Conservation (phyloP, 805 yeast species). For the Metschnikowia drakensbergensis region DNA sequence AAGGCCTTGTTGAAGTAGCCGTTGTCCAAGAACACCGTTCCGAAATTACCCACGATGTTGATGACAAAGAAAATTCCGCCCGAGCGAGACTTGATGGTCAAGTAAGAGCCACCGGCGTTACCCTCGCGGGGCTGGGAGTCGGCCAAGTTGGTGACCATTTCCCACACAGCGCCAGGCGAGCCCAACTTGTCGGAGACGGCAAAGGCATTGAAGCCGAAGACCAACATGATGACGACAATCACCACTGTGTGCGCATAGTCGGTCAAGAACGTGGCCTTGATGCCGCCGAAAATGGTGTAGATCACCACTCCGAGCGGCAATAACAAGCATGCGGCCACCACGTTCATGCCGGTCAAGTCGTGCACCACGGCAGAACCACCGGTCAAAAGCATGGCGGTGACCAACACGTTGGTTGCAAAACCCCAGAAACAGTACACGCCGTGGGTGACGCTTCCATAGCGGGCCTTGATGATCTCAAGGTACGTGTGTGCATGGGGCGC, state of each 20-base stretch:
- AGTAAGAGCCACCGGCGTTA: slow-evolving; percentile 79
- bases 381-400: slow-evolving; percentile 86
- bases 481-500: slow-evolving; percentile 94
- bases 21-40: slow-evolving; percentile 81
- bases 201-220: slow-evolving; percentile 77
- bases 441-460: slow-evolving; percentile 81
- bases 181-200: slow-evolving; percentile 71
- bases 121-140: slow-evolving; percentile 64
- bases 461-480: slow-evolving; percentile 72
- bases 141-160: slow-evolving; percentile 59
- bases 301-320: slow-evolving; percentile 72
- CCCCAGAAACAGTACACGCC: slow-evolving; percentile 72
- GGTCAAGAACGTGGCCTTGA: slow-evolving; percentile 44
- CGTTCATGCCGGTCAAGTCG: slow-evolving; percentile 78
- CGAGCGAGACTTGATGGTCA: slow-evolving; percentile 80
- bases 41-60: slow-evolving; percentile 83
- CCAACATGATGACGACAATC: slow-evolving; percentile 68
- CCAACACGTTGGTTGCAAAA: slow-evolving; percentile 80
- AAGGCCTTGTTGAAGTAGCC: slow-evolving; percentile 90
- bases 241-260: slow-evolving; percentile 48
- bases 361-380: slow-evolving; percentile 85
- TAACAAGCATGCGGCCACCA: slow-evolving; percentile 76
- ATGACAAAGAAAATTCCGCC: slow-evolving; percentile 91
- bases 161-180: slow-evolving; percentile 80
- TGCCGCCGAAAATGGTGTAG: slow-evolving; percentile 43